Percentiles rank a stretch among this genome's conserved stretches.
Conservation (phyloP, 257 asterid genomes). For the Rauvolfia tetraphylla region DNA sequence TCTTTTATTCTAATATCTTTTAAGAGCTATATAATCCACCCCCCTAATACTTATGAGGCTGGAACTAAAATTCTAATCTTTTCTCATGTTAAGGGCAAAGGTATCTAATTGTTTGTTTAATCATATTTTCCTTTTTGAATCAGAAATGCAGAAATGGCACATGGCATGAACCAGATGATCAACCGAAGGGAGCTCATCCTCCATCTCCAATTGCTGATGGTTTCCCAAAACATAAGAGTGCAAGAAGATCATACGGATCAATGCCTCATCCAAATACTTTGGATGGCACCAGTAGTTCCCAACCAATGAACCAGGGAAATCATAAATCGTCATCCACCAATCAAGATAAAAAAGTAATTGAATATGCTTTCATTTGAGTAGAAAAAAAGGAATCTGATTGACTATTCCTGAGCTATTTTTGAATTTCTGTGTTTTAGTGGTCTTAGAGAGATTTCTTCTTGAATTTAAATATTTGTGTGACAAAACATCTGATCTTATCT, state of each 20-base stretch:
- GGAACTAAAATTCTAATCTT: too few species aligned
- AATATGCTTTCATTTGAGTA: neutral
- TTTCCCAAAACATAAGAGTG: neutral
- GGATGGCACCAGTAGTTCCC: too few species aligned
- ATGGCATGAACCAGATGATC: neutral
- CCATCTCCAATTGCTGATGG: neutral
- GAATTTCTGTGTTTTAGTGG: neutral
- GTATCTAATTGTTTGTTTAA: too few species aligned
- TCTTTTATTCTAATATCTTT: too few species aligned
- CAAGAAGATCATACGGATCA: neutral
- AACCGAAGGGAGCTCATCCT: neutral
- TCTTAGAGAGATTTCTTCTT: neutral
- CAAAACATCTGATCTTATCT: too few species aligned
- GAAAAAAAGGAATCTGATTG: too few species aligned
- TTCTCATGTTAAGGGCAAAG: too few species aligned
- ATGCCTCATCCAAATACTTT: neutral
- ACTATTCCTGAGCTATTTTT: too few species aligned
- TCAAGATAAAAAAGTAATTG: neutral
- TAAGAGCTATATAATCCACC: too few species aligned
- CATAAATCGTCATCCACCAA: neutral
- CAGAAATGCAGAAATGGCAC: neutral
- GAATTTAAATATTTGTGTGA: too few species aligned
- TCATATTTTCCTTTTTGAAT: neutral
- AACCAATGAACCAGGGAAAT: too few species aligned
- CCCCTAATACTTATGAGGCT: too few species aligned